Evolutionary conservation across 208 protist genomes (phyloP).

Genomic region (Trypanosoma caninum): DNA sequence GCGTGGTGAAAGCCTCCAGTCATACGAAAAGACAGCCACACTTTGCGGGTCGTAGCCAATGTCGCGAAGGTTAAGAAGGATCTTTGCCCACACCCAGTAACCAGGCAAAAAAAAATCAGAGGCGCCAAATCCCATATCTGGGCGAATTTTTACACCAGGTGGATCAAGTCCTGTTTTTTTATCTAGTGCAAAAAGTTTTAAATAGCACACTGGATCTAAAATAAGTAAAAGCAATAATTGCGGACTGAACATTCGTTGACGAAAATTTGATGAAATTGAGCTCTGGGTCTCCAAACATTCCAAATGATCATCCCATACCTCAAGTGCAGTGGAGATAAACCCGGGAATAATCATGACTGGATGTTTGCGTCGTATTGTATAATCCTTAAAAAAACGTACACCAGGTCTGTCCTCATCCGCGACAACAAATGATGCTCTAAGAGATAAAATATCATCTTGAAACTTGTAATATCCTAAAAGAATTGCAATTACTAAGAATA

Average conservation of each 20-base stretch:
- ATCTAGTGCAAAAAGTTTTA: conserved; percentile 71
- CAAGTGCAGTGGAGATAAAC: conserved; percentile 85
- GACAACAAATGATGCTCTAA: conserved; percentile 57
- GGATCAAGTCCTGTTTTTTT: conserved; percentile 68
- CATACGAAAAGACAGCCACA: conserved; percentile 87
- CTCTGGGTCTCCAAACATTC: conserved; percentile 42
- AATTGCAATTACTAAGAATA: conserved; percentile 19
- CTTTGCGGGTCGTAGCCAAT: conserved; percentile 92
- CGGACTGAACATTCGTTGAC: conserved; percentile 80
- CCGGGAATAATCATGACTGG: conserved; percentile 83
- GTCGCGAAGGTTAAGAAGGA: conserved; percentile 90
- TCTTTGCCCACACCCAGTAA: conserved; percentile 92
- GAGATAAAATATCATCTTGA: conserved; percentile 20
- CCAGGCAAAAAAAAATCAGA: conserved; percentile 90
- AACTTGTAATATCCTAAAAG: conserved; percentile 22
- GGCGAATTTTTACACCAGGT: conserved; percentile 73
- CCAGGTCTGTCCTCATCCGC: conserved; percentile 70
- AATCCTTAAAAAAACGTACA: conserved; percentile 50
- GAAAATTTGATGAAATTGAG: conserved; percentile 43
- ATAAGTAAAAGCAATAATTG: conserved; percentile 75
- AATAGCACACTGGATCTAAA: conserved; percentile 69
- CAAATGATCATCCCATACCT: conserved; percentile 72
- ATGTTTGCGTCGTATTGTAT: conserved; percentile 58
- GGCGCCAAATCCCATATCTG: conserved; percentile 73
- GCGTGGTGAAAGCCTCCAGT: conserved; percentile 85